Conservation (phyloP, 352 stramenopile species). For the Phytophthora constricta region DNA sequence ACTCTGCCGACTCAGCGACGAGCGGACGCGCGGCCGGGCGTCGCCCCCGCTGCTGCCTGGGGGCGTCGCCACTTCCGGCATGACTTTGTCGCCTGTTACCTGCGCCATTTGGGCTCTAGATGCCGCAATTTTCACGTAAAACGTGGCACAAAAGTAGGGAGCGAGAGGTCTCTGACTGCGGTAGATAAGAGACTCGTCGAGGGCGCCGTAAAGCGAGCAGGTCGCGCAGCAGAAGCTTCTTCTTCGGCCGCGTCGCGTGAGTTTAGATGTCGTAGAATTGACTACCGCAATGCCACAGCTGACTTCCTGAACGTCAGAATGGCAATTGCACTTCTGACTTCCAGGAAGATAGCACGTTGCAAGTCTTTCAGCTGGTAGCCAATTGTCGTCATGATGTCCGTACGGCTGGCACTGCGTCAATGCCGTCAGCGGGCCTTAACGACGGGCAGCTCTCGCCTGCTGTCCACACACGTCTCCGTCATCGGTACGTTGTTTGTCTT, state of each 20-base stretch:
- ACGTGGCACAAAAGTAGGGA: neutral
- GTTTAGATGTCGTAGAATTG: no score
- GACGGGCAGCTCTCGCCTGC: constrained; percentile 7
- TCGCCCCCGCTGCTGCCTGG: constrained; percentile 27
- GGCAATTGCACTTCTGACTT: no score
- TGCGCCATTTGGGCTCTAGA: constrained; percentile 26
- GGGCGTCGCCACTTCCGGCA: constrained; percentile 28
- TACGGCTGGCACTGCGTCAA: constrained; percentile 22
- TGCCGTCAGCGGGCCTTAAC: constrained; percentile 2
- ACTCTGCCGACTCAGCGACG: constrained; percentile 34
- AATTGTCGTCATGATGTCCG: constrained; percentile 6
- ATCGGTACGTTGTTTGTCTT: constrained; percentile 43
- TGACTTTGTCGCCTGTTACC: constrained; percentile 35
- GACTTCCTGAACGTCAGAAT: no score
- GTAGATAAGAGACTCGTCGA: neutral
- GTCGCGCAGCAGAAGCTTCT: no score
- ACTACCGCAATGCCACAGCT: no score
- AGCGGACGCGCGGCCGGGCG: constrained; percentile 7
- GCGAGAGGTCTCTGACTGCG: no score
- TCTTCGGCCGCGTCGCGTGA: neutral
- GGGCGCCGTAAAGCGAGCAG: no score
- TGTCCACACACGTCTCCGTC: constrained; percentile 65
- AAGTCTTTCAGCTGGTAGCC: neutral
- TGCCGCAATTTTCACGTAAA: constrained; percentile 2
- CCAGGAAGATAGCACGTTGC: neutral